Evolutionary conservation across 768 basidiomycete species (phyloP).

Genomic region (Termitomyces heimii): DNA sequence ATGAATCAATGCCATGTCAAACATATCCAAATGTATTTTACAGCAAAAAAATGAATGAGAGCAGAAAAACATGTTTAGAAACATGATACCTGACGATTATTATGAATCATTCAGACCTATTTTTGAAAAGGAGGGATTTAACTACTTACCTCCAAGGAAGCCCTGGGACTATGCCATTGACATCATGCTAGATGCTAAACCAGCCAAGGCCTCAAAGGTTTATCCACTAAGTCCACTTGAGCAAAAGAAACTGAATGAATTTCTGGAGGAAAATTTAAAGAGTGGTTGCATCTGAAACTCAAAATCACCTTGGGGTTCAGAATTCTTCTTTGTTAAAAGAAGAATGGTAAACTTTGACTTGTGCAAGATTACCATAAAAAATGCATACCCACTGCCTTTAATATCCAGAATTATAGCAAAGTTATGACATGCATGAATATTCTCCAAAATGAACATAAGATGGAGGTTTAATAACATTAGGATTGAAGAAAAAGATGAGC

Average conservation of each 20-base stretch:
- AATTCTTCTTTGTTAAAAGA: constrained; percentile 17
- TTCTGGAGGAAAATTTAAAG: neutral
- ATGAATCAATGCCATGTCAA: too few relatives aligned
- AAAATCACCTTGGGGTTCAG: constrained; percentile 15
- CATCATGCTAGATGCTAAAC: constrained; percentile 19
- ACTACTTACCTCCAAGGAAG: constrained; percentile 20
- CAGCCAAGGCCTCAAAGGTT: constrained; percentile 13
- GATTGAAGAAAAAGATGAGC: constrained; percentile 31
- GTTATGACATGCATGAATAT: constrained; percentile 17
- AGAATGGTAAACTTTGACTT: constrained; percentile 8
- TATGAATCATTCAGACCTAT: neutral
- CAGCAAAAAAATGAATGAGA: too few relatives aligned
- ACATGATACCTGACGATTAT: neutral
- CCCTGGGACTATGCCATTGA: constrained; percentile 32
- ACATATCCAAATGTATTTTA: too few relatives aligned
- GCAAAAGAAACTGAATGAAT: neutral
- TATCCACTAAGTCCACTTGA: constrained; percentile 28
- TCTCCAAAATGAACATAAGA: constrained; percentile 32
- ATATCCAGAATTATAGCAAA: too few relatives aligned
- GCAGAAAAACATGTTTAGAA: neutral
- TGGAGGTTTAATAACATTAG: constrained; percentile 30
- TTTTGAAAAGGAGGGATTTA: constrained; percentile 13
- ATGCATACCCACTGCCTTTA: too few relatives aligned
- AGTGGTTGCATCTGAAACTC: neutral
- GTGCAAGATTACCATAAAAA: constrained; percentile 22